phyloP scores from a whole-genome alignment of 106 monocot genomes.

The Acorus gramineus region DNA sequence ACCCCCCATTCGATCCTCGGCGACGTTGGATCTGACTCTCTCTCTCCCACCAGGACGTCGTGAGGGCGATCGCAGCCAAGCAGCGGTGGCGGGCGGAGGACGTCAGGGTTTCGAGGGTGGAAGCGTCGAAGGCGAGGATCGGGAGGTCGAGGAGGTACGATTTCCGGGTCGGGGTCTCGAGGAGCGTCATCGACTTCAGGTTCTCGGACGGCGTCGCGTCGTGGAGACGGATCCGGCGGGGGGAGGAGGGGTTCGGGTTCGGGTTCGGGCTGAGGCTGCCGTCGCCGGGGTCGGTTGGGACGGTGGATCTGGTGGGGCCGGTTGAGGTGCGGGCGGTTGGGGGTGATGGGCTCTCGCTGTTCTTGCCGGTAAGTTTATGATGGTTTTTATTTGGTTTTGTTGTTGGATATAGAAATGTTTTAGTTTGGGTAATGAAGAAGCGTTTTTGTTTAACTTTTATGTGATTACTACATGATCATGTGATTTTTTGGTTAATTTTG shows the following conservation, averaged over 20 bases:
- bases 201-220: conserved; percentile 1
- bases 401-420: too few species aligned
- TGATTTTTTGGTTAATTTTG: too few species aligned
- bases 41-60: conserved; percentile 3
- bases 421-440: too few species aligned
- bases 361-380: conserved; percentile 6
- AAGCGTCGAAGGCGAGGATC: not conserved
- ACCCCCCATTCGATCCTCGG: too few species aligned
- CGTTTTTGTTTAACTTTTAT: too few species aligned
- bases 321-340: conserved; percentile 5
- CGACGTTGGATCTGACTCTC: too few species aligned
- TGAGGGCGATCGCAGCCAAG: not conserved
- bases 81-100: conserved; percentile 3
- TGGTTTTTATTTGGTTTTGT: too few species aligned
- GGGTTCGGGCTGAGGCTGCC: not conserved
- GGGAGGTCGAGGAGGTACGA: conserved; percentile 6
- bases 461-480: too few species aligned
- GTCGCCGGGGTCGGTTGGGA: not conserved
- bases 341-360: conserved; percentile 3
- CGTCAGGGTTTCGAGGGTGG: conserved; percentile 4
- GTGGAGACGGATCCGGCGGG: not conserved
- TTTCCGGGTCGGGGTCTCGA: not conserved
- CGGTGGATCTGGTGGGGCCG: conserved; percentile 5
- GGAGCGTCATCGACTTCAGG: not conserved
- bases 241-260: not conserved